Evolutionary conservation across 2,329 filamentous ascomycete genomes (phyloP), one percentile per base, ranked within the genome.

Genomic region (Alternaria sp.): DNA sequence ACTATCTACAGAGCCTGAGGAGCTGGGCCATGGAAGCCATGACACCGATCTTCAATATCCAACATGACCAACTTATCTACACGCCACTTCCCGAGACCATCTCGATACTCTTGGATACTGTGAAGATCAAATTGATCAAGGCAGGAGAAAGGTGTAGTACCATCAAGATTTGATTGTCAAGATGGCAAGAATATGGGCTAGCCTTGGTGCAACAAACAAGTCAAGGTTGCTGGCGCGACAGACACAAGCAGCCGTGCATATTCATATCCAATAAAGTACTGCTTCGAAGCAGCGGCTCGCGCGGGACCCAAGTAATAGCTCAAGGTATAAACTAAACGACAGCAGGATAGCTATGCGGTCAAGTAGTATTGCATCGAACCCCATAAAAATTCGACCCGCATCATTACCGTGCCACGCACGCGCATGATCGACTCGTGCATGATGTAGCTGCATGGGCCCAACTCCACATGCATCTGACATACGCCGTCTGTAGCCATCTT

Each of bases 351-450:
- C 25, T 34, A 22, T 30, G 41, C 22, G 9, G 22, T 18, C 20
- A 30, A 45, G 14, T 38, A 41, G 16, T 56, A 56, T 34, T 40
- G 32, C 44, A 41, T 56, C 43, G 25, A 44, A 60, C 45, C 63
- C 54, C 53, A 50, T 41, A 41, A 27, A 52, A 44, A 36, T 44
- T 44, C n/a, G 25, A 49, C 48, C 48, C 43, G 46, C 46, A 54
- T 20, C 38, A 60, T 46, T n/a, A 20, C 38, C 22, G 44, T 41
- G 54, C 53, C 44, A 27, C 54, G 44, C 38, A 54, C 36, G 45
- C 50, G 57, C 58, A 55, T 57, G 49, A 61, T 51, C 32, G 20
- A 36, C n/a, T n/a, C 32, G 50, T 54, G 50, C 61, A 20, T 34
- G 36, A 38, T 57, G 49, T 45, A 57, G 45, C 32, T 56, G 22